phyloP scores from a whole-genome alignment of 805 yeast species.

The Myxozyma neglecta region DNA sequence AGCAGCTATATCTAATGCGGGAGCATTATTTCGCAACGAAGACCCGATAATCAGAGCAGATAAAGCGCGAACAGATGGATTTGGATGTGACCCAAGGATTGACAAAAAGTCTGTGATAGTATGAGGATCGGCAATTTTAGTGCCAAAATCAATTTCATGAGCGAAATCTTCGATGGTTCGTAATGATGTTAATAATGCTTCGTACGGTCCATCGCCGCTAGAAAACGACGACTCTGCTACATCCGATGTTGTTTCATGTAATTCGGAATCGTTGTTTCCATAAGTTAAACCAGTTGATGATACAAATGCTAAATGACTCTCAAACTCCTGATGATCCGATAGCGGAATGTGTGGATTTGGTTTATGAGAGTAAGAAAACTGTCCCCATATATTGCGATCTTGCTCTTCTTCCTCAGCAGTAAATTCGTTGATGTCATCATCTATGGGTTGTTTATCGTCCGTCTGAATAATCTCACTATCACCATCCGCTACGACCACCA shows the following conservation, averaged over 20 bases:
- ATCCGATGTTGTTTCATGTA: not conserved
- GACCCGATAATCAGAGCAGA: conserved; percentile 63
- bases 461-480: not conserved
- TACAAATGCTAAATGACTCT: conserved; percentile 9
- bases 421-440: not conserved
- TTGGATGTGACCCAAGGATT: conserved; percentile 24
- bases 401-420: conserved; percentile 1
- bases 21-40: conserved; percentile 71
- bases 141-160: conserved; percentile 63
- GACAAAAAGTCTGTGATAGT: conserved; percentile 32
- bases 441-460: not conserved
- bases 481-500: conserved; percentile 18
- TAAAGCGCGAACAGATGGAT: conserved; percentile 45
- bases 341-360: conserved; percentile 27
- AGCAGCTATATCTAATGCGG: conserved; percentile 46
- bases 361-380: conserved; percentile 22
- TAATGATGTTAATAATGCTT: conserved; percentile 6
- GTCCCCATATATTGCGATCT: conserved; percentile 13
- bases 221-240: not conserved
- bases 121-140: conserved; percentile 42
- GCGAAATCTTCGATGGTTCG: conserved; percentile 51
- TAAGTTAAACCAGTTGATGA: not conserved
- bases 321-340: conserved; percentile 26
- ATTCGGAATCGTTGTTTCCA: not conserved
- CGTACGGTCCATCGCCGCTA: not conserved